Evolutionary conservation across 768 basidiomycete species (phyloP).

Genomic region (Baorangia bicolor): DNA sequence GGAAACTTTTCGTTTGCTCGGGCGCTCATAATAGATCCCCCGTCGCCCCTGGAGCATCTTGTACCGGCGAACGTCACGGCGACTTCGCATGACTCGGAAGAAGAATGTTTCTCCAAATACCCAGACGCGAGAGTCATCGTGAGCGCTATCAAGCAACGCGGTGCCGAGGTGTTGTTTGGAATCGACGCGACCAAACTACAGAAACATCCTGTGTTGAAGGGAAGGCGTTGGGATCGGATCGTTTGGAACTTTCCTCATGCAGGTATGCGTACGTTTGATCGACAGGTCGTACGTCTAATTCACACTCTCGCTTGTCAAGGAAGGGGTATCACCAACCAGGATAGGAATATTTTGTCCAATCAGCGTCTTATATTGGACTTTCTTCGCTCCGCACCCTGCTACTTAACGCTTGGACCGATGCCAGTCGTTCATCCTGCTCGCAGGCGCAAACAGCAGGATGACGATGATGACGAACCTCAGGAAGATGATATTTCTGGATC

Average conservation of each 20-base stretch:
- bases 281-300: background rate
- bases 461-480: slow-evolving; percentile 45
- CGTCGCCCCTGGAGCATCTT: slow-evolving; percentile 47
- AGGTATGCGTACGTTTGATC: slow-evolving; percentile 52
- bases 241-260: slow-evolving; percentile 98
- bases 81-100: slow-evolving; percentile 81
- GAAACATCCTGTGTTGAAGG: slow-evolving; percentile 54
- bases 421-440: slow-evolving; percentile 42
- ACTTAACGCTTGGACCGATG: slow-evolving; percentile 57
- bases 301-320: slow-evolving; percentile 40
- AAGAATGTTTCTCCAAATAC: slow-evolving; percentile 79
- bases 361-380: slow-evolving; percentile 83
- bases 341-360: slow-evolving; percentile 89
- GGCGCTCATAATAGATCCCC: slow-evolving; percentile 57
- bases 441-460: slow-evolving; percentile 44
- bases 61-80: slow-evolving; percentile 72
- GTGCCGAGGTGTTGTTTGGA: slow-evolving; percentile 71
- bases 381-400: slow-evolving; percentile 64
- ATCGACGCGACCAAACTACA: slow-evolving; percentile 84
- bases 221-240: slow-evolving; percentile 69
- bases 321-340: slow-evolving; percentile 89
- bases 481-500: slow-evolving; percentile 12
- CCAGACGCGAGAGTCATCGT: slow-evolving; percentile 68
- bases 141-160: slow-evolving; percentile 48
- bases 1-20: slow-evolving; percentile 93